These are phyloP conservation scores for Calendula officinalis DNA, from an alignment of 129 eudicot species.

Conservation along the genomic window DNA sequence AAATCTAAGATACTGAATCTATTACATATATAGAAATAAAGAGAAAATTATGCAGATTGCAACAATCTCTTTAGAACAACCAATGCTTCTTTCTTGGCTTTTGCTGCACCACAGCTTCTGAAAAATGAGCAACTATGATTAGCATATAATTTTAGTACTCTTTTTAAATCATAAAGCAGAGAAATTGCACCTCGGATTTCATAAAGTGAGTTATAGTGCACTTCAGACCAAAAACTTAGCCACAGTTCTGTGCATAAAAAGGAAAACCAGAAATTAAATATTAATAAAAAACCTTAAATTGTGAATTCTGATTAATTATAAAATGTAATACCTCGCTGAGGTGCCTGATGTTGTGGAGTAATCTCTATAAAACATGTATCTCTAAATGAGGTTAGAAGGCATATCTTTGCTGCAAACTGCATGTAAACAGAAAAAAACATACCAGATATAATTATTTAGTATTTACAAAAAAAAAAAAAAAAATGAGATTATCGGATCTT, in stretches of 20 bases:
- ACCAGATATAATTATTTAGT: background rate
- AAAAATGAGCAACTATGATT: slow-evolving; percentile 17
- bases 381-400: slow-evolving; percentile 81
- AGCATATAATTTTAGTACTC: slow-evolving; percentile 3
- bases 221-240: slow-evolving; percentile 91
- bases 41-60: too few species aligned
- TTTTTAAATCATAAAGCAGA: background rate
- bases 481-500: too few species aligned
- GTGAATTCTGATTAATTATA: background rate
- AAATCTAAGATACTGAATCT: too few species aligned
- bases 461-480: too few species aligned
- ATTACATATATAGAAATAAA: too few species aligned
- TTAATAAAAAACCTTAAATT: background rate
- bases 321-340: slow-evolving; percentile 50
- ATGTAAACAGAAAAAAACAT: slow-evolving; percentile 9
- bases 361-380: slow-evolving; percentile 82
- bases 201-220: slow-evolving; percentile 83
- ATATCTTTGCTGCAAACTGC: slow-evolving; percentile 85
- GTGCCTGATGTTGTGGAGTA: slow-evolving; percentile 53
- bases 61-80: slow-evolving; percentile 45
- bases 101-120: slow-evolving; percentile 55
- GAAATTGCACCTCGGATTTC: slow-evolving; percentile 52
- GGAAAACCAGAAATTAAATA: background rate
- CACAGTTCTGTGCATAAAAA: slow-evolving; percentile 51
- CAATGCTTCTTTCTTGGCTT: slow-evolving; percentile 78